Evolutionary conservation across 371 early-diverging fungal genomes (phyloP).

Genomic region (Capillidium heterosporum): DNA sequence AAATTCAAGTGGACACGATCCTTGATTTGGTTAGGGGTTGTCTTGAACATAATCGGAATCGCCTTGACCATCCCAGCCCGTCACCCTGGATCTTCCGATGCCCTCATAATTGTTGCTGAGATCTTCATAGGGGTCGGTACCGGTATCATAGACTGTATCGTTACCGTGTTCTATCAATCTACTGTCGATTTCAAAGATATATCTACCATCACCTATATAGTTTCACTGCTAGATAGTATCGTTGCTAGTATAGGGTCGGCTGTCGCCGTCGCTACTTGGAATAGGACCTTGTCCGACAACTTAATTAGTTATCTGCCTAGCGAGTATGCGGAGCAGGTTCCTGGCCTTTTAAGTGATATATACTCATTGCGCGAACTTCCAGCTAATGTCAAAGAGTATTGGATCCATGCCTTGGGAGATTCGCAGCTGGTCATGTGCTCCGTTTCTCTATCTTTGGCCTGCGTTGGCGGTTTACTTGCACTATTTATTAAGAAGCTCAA

Average conservation of each 20-base stretch:
- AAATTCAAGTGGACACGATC: not conserved
- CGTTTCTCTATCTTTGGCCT: not conserved
- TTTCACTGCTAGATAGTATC: not conserved
- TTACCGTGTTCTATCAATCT: not conserved
- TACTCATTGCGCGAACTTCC: not conserved
- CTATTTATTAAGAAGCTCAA: conserved; percentile 12
- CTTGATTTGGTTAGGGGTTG: not conserved
- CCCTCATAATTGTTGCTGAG: not conserved
- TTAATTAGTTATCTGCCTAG: not conserved
- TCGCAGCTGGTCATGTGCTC: not conserved
- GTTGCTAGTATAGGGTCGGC: not conserved
- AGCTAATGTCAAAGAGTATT: not conserved
- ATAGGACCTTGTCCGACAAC: not conserved
- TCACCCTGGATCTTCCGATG: not conserved
- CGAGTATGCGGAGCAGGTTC: not conserved
- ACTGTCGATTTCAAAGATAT: not conserved
- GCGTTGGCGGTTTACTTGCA: not conserved
- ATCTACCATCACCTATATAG: not conserved
- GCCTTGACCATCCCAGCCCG: not conserved
- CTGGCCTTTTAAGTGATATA: no score
- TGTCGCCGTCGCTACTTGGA: not conserved
- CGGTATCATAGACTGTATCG: not conserved
- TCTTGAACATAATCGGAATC: not conserved
- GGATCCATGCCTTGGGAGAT: not conserved
- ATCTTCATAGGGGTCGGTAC: not conserved